Conservation (phyloP, 2,329 filamentous ascomycete genomes). For the Phaeophleospora eucalypticola region DNA sequence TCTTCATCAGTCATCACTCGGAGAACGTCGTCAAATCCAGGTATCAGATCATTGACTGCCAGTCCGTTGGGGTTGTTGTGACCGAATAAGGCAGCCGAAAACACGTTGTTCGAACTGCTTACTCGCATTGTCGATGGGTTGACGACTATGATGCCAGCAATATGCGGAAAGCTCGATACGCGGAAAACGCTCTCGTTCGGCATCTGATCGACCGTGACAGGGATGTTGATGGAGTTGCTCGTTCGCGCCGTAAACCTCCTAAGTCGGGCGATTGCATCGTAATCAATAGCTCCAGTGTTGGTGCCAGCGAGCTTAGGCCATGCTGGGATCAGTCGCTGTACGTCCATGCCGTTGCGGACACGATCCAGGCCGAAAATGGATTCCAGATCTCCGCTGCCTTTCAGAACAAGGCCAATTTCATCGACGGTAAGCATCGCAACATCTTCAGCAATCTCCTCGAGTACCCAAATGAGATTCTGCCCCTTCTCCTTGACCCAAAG, state of each 20-base stretch:
- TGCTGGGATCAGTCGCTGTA: slow-evolving; percentile 74
- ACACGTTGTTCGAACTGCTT: slow-evolving; percentile 90
- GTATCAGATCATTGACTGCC: slow-evolving; percentile 74
- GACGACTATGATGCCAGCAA: slow-evolving; percentile 92
- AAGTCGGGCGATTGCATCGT: slow-evolving; percentile 65
- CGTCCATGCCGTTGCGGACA: slow-evolving; percentile 63
- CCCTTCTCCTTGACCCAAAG: slow-evolving; percentile 98
- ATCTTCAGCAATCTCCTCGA: slow-evolving; percentile 97
- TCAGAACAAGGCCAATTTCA: slow-evolving; percentile 68
- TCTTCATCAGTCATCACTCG: slow-evolving; percentile 82
- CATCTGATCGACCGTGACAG: slow-evolving; percentile 73
- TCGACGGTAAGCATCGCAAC: slow-evolving; percentile 73
- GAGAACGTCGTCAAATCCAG: slow-evolving; percentile 80
- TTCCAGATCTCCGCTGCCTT: slow-evolving; percentile 69
- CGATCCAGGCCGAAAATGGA: slow-evolving; percentile 79
- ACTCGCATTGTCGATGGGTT: slow-evolving; percentile 74
- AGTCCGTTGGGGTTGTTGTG: slow-evolving; percentile 78
- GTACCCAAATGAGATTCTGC: slow-evolving; percentile 89
- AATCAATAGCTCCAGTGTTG: slow-evolving; percentile 70
- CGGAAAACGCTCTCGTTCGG: slow-evolving; percentile 67
- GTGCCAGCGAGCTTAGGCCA: slow-evolving; percentile 73
- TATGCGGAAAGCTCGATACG: slow-evolving; percentile 92
- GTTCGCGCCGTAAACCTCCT: slow-evolving; percentile 84
- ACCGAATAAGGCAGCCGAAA: slow-evolving; percentile 88
- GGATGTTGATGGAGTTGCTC: slow-evolving; percentile 72